A percentile compares a stretch with the other conserved stretches of the same genome.
These are phyloP conservation scores for Stentor coeruleus DNA, from an alignment of 73 alveolate genomes.

Conservation along the genomic window DNA sequence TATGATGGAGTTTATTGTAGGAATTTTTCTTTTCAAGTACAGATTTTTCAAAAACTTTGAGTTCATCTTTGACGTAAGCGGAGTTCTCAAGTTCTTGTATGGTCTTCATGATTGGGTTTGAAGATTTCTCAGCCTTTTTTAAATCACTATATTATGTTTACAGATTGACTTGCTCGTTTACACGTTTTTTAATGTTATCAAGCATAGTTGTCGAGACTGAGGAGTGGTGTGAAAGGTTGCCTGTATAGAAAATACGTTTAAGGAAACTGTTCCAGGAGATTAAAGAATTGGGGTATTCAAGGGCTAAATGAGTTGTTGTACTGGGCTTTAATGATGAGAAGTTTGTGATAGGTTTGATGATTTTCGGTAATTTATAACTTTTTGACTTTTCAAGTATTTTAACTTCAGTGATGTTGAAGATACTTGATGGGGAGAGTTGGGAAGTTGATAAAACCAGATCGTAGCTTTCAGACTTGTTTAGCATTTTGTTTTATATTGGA, in stretches of 20 bases:
- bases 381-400: neutral
- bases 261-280: neutral
- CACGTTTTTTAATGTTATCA: neutral
- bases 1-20: conserved; percentile 12
- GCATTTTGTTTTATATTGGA: no score
- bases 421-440: no score
- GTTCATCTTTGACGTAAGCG: neutral
- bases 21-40: neutral
- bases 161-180: neutral
- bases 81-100: neutral
- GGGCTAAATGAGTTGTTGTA: neutral
- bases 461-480: no score
- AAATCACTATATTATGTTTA: neutral
- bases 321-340: neutral
- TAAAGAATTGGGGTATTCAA: neutral
- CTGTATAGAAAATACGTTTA: neutral
- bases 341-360: neutral
- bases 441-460: no score
- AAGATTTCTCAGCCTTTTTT: neutral
- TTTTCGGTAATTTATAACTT: neutral
- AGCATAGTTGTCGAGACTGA: neutral
- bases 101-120: neutral
- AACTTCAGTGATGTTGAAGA: neutral
- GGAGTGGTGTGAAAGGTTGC: neutral
- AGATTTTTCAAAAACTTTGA: neutral